These are phyloP conservation scores for Aspergillus heteromorphus DNA, from an alignment of 495 filamentous ascomycete genomes.

Conservation along the genomic window DNA sequence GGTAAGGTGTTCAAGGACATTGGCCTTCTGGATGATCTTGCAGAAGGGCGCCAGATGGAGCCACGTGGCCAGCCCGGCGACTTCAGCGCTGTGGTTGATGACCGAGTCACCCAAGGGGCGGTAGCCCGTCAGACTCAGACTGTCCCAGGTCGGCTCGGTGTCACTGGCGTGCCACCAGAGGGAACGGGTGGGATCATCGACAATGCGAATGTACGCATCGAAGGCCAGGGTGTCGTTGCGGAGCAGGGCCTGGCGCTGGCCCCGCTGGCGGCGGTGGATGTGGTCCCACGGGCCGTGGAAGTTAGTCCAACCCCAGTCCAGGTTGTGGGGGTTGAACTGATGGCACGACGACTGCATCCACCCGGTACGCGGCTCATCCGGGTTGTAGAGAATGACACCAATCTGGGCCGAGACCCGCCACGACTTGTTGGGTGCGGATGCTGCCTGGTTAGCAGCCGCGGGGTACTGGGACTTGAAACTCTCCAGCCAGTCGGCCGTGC, in stretches of 20 bases:
- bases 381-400: conserved; percentile 61
- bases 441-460: conserved; percentile 8
- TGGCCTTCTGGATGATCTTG: conserved; percentile 46
- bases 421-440: conserved; percentile 10
- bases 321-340: conserved; percentile 52
- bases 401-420: conserved; percentile 59
- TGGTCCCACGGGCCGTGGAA: conserved; percentile 59
- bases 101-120: conserved; percentile 45
- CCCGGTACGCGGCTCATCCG: conserved; percentile 56
- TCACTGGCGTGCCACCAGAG: conserved; percentile 62
- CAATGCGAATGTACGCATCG: conserved; percentile 57
- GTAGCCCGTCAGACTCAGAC: conserved; percentile 58
- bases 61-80: conserved; percentile 52
- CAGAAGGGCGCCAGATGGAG: conserved; percentile 56
- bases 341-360: conserved; percentile 53
- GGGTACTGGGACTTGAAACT: conserved; percentile 29
- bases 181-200: conserved; percentile 56
- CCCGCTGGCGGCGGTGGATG: conserved; percentile 51
- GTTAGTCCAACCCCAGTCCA: conserved; percentile 65
- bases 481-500: conserved; percentile 30
- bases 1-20: conserved; percentile 44
- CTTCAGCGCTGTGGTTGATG: conserved; percentile 45
- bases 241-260: conserved; percentile 57
- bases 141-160: conserved; percentile 68
- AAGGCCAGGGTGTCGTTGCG: conserved; percentile 61